Evolutionary conservation across 192 early-diverging fungal species (phyloP), one percentile per base, ranked within the genome.

Genomic region (Coemansia sp.): DNA sequence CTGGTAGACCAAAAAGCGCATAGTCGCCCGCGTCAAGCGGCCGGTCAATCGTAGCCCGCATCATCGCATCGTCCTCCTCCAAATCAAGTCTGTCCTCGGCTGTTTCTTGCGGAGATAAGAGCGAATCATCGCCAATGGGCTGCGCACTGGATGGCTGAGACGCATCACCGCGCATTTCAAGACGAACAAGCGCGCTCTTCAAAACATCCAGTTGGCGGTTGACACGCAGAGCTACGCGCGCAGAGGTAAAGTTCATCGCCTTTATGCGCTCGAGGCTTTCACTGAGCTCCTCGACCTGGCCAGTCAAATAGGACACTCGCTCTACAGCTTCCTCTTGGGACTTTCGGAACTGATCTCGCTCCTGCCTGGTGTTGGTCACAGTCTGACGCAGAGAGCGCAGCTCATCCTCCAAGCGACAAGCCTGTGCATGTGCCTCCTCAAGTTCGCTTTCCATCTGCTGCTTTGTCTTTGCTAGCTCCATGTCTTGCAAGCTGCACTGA

Each of bases 271-370:
- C 79, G 22, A 77, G 70, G 12, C 67, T 36, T 28, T 73, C 79
- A 57, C 68, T 65, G 6, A 82, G 71, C 30, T 82, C 75, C 25
- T 82, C 79, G 20, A 82, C 68, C 64, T 82, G 79, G 11, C 45
- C 70, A 4, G 61, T 59, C 51, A 82, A 62, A n/a, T 66, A 56
- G 3, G 66, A 31, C 16, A 73, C 68, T 6, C 64, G 62, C 61
- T 82, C 75, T 14, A 60, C 59, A 0, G 74, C 64, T 31, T 82
- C 75, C 64, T 82, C 79, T 7, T 77, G 70, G 30, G 73, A 68
- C 0, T 38, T 67, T 31, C 60, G 61, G 75, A 77, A 82, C 67
- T 82, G 79, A 31, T 76, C 75, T 20, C 79, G 73, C 67, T 82
- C 79, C 34, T 82, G 79, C 61, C 69, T 63, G 6, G 56, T 69